Percentiles rank a stretch among this genome's conserved stretches.
These are phyloP conservation scores for Plasmodium vinckei DNA, from an alignment of 169 alveolate species.

Conservation along the genomic window DNA sequence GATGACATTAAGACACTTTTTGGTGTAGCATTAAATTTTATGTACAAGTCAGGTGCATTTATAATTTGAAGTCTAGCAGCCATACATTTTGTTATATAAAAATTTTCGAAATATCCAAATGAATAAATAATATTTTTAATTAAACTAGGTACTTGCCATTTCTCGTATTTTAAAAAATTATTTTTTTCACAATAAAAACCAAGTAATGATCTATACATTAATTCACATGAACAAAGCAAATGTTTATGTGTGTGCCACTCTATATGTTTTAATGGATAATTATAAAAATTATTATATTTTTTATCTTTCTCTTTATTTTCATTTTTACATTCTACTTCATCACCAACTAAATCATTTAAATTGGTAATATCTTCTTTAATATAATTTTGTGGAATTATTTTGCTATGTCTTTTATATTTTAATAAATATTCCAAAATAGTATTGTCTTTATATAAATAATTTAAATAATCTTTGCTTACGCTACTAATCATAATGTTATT, in stretches of 20 bases:
- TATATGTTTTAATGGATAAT: slow-evolving; percentile 31
- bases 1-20: slow-evolving; percentile 54
- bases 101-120: slow-evolving; percentile 71
- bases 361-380: slow-evolving; percentile 1
- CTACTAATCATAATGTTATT: slow-evolving; percentile 42
- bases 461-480: slow-evolving; percentile 29
- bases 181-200: slow-evolving; percentile 67
- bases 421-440: slow-evolving; percentile 17
- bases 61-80: slow-evolving; percentile 74
- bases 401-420: slow-evolving; percentile 28
- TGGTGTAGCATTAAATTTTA: slow-evolving; percentile 62
- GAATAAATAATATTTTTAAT: slow-evolving; percentile 65
- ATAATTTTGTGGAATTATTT: not conserved
- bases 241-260: slow-evolving; percentile 67
- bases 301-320: not conserved
- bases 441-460: slow-evolving; percentile 32
- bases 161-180: slow-evolving; percentile 52
- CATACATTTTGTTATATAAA: slow-evolving; percentile 69
- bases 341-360: not conserved
- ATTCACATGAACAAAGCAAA: slow-evolving; percentile 57
- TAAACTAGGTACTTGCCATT: slow-evolving; percentile 77
- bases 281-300: not conserved
- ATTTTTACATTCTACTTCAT: not conserved
- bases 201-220: slow-evolving; percentile 74
- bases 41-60: slow-evolving; percentile 66